Evolutionary conservation across 1,284 basidiomycete genomes (phyloP).

Genomic region (Cryptococcus hybrid): DNA sequence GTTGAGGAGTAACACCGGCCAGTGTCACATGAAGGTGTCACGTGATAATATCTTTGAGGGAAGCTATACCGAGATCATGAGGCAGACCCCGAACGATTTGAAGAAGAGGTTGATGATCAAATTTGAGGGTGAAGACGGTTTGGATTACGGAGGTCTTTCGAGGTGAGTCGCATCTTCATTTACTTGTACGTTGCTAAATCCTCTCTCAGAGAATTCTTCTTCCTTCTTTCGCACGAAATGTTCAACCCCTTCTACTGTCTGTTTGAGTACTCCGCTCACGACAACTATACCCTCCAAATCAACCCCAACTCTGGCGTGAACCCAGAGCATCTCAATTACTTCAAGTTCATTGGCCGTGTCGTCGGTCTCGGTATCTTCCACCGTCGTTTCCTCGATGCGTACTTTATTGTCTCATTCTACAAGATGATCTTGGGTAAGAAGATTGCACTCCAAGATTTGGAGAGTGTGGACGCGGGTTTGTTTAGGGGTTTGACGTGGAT

Average conservation of each 20-base stretch:
- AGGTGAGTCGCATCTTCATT: constrained; percentile 57
- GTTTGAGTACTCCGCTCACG: constrained; percentile 98
- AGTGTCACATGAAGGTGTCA: constrained; percentile 95
- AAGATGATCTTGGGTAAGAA: constrained; percentile 96
- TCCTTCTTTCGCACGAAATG: constrained; percentile 97
- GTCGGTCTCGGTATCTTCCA: constrained; percentile 98
- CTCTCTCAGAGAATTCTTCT: constrained; percentile 89
- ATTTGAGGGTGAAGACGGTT: constrained; percentile 97
- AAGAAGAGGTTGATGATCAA: constrained; percentile 98
- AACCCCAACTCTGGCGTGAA: constrained; percentile 97
- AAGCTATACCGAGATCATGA: constrained; percentile 93
- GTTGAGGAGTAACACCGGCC: constrained; percentile 81
- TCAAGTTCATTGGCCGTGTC: constrained; percentile 97
- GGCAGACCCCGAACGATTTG: constrained; percentile 83
- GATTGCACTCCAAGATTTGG: constrained; percentile 78
- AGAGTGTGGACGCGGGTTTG: constrained; percentile 85
- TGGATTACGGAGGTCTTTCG: constrained; percentile 97
- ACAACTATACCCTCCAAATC: constrained; percentile 99
- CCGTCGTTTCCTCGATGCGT: constrained; percentile 95
- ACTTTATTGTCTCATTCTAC: constrained; percentile 99
- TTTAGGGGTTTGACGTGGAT: constrained; percentile 95
- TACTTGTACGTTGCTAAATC: not conserved
- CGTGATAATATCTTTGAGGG: constrained; percentile 95
- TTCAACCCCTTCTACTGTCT: constrained; percentile 99
- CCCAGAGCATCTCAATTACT: constrained; percentile 98